Base-by-base conservation (phyloP, 352 stramenopile species). In the Globisporangium ultimum region DNA sequence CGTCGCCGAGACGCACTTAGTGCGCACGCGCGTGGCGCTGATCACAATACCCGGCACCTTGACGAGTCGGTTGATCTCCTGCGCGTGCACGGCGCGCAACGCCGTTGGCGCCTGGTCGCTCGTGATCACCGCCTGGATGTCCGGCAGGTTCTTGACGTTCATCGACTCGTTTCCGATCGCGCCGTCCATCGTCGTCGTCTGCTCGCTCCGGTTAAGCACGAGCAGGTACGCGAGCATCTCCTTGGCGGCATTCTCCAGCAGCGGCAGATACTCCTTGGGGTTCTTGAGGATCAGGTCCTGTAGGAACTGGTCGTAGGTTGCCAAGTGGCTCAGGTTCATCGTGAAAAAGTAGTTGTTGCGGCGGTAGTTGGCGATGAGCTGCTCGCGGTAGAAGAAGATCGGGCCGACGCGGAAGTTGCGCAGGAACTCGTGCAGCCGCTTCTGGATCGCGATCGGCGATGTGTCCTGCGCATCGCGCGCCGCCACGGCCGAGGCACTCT, bases 41-140 rank as follows among this genome's bases (percentile, higher is more conserved):
- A 99, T 98, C 50, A 99, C 84, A 63, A 99, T 99, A 14, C 97
- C 97, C 0, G 96, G 96, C 12, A 97, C 83, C 65, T 96, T 96
- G 22, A 97, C 82, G 22, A 97, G 73, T 22, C 80, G 78, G 60
- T 95, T 96, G 54, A 97, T 94, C 63, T 97, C 86, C 43, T 94
- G 85, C 9, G 91, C 84, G 47, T 95, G 86, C 22, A 97, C 83
- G 20, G 89, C 71, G 3, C 91, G 83, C 38, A 97, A 68, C 5
- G 83, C 71, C 13, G 87, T 78, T 34, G 70, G 55, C 28, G 71
- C 71, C 73, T 92, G 83, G 45, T 93, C 86, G 57, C 87, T 96
- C 34, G 72, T 79, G 13, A 97, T 65, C 55, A 96, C 80, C 2
- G 88, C 82, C 50, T 95, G 85, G 34, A 94, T 87, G 52, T 94